Evolutionary conservation across 768 basidiomycete genomes (phyloP).

Genomic region (Melanogaster broomeanus): DNA sequence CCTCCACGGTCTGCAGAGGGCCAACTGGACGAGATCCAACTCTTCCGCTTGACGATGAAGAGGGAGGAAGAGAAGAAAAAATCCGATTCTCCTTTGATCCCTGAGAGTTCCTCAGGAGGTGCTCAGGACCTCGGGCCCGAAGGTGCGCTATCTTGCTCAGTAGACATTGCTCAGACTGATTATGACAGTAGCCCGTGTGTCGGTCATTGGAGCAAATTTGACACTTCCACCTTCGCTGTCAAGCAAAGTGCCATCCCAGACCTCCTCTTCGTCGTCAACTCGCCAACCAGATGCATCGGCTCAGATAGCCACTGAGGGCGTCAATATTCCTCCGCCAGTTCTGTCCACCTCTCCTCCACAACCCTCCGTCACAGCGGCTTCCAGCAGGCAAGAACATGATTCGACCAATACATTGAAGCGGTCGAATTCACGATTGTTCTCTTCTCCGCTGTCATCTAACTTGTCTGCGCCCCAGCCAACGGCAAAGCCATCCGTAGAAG

Average conservation of each 20-base stretch:
- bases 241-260: conserved; percentile 11
- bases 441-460: conserved; percentile 31
- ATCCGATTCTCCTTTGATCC: conserved; percentile 19
- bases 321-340: conserved; percentile 4
- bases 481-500: conserved; percentile 36
- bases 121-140: conserved; percentile 11
- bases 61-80: conserved; percentile 60
- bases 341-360: conserved; percentile 16
- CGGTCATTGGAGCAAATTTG: conserved; percentile 2
- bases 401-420: conserved; percentile 16
- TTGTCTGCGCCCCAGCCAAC: conserved; percentile 12
- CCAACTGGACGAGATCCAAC: conserved; percentile 77
- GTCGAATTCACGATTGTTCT: conserved; percentile 38
- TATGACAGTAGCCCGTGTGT: conserved; percentile 8
- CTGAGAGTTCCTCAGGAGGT: conserved; percentile 13
- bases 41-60: conserved; percentile 85
- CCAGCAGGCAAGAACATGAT: conserved; percentile 20
- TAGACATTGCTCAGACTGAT: conserved; percentile 11
- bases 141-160: conserved; percentile 15
- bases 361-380: neutral
- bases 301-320: neutral
- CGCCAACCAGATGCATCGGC: conserved; percentile 12
- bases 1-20: conserved; percentile 26
- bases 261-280: conserved; percentile 11
- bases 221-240: conserved; percentile 1